Base-by-base conservation (phyloP, 1,284 basidiomycete genomes). In the Apiotrichum domesticum region DNA sequence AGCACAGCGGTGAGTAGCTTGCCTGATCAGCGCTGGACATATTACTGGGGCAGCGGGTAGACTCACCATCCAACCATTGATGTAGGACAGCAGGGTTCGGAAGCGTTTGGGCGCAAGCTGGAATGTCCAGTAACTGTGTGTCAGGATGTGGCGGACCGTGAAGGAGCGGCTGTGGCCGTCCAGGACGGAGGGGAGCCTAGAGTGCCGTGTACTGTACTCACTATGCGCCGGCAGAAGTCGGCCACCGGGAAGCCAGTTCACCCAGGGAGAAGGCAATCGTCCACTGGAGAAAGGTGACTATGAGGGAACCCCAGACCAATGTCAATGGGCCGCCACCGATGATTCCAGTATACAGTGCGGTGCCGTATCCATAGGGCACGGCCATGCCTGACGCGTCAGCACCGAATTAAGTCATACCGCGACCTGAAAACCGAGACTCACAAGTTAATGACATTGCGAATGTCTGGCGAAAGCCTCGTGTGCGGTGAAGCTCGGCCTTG, bases 181-280 rank as follows among this genome's bases (percentile, higher is more conserved):
- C 29, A 29, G 29, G 29, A 29, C 29, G 29, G 29, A 29, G 29
- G 29, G 3, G 29, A 29, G 29, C 29, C 29, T 29, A 29, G 29
- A 29, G 29, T 29, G 29, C 29, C 29, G 29, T 29, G 29, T 29
- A 29, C 29, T 29, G 29, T 33, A 46, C 51, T 46, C 14, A 56
- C 54, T 61, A 61, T 14, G 56, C 53, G 4, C 59, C 59, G 11
- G 59, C 59, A 13, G 59, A 52, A 0, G 59, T 61, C 2, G 59
- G 59, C 55, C 56, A 61, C 2, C 56, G 55, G 0, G 59, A 61
- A 2, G 56, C 56, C 9, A 61, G 46, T 35, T 61, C 59, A 14
- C 56, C 59, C 2, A 61, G 46, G 0, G 53, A 52, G 33, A 57
- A 61, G 6, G 56, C 55, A 0, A 61, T 51, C 1, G 45, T 21